Evolutionary conservation across 1,284 basidiomycete genomes (phyloP).

Genomic region (Papiliotrema flavescens): DNA sequence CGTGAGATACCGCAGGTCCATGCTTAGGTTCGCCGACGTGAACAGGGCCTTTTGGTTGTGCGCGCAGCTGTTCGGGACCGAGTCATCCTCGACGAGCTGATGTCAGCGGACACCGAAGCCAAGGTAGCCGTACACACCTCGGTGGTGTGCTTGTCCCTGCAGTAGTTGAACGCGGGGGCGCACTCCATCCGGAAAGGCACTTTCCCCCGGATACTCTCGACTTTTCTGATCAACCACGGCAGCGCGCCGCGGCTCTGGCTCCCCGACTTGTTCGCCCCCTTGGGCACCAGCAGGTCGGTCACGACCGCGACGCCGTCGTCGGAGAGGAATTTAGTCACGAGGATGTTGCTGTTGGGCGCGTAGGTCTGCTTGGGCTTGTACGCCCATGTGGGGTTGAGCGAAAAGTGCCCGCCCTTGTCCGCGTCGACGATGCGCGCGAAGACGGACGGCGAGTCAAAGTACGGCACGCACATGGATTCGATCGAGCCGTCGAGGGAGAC

Average conservation of each 20-base stretch:
- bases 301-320: slow-evolving; percentile 74
- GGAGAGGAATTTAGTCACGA: slow-evolving; percentile 82
- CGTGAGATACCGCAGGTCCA: slow-evolving; percentile 72
- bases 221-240: slow-evolving; percentile 80
- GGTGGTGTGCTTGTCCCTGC: slow-evolving; percentile 66
- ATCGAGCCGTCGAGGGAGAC: slow-evolving; percentile 50
- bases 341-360: slow-evolving; percentile 78
- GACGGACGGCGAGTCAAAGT: slow-evolving; percentile 83
- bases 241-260: slow-evolving; percentile 48
- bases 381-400: slow-evolving; percentile 61
- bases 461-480: slow-evolving; percentile 81
- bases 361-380: slow-evolving; percentile 71
- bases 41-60: slow-evolving; percentile 66
- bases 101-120: too few relatives aligned
- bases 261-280: slow-evolving; percentile 35
- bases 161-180: slow-evolving; percentile 91
- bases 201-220: slow-evolving; percentile 76
- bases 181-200: slow-evolving; percentile 77
- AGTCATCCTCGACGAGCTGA: slow-evolving; percentile 52
- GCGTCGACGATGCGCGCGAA: slow-evolving; percentile 64
- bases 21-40: slow-evolving; percentile 57
- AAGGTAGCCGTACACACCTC: slow-evolving; percentile 37
- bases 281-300: slow-evolving; percentile 55
- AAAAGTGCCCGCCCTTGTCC: slow-evolving; percentile 83
- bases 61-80: slow-evolving; percentile 40